These are phyloP conservation scores for Psophocarpus tetragonolobus DNA, from an alignment of 306 rosid species.

Conservation along the genomic window DNA sequence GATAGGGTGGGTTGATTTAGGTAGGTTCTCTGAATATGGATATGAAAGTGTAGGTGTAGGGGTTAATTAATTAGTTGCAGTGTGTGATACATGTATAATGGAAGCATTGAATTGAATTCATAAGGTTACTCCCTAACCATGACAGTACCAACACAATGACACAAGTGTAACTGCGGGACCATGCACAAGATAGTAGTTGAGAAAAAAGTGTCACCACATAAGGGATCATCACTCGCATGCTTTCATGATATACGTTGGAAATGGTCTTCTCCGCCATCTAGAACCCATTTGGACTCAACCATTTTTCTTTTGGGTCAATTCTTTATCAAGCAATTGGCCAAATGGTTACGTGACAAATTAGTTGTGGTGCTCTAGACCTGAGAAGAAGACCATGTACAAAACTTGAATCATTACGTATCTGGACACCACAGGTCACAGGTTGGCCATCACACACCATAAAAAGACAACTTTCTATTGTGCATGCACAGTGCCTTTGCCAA, in stretches of 20 bases:
- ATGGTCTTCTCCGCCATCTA: constrained; percentile 3
- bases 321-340: background rate
- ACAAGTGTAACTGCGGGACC: background rate
- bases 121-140: background rate
- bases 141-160: background rate
- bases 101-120: no score
- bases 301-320: background rate
- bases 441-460: background rate
- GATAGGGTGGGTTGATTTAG: background rate
- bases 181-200: background rate
- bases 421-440: background rate
- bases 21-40: background rate
- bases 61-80: no score
- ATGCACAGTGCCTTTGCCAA: background rate
- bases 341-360: background rate
- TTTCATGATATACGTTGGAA: background rate
- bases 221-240: constrained; percentile 5
- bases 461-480: background rate
- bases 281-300: background rate
- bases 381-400: background rate
- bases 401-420: background rate
- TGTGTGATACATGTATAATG: no score
- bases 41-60: background rate
- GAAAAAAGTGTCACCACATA: background rate
- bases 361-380: constrained; percentile 1